Evolutionary conservation across 768 basidiomycete genomes (phyloP).

Genomic region (Boletus pseudo-olivaceus): DNA sequence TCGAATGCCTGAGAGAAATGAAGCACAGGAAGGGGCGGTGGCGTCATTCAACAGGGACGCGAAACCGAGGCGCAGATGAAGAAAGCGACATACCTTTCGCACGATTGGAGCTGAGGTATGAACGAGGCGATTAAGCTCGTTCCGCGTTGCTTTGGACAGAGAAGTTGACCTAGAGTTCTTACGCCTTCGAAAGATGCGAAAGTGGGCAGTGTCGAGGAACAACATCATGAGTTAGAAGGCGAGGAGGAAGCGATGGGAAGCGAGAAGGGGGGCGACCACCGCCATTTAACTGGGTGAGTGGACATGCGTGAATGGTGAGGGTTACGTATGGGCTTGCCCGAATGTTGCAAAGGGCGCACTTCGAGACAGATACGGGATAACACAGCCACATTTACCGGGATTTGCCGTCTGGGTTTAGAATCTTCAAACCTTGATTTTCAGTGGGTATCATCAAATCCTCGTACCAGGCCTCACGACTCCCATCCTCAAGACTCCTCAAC

Average conservation of each 20-base stretch:
- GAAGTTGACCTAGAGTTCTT: slow-evolving; percentile 40
- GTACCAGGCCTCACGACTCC: slow-evolving; percentile 26
- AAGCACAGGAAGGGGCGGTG: slow-evolving; percentile 14
- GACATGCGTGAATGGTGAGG: slow-evolving; percentile 24
- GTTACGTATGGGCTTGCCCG: background rate
- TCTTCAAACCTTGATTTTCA: slow-evolving; percentile 37
- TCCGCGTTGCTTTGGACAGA: slow-evolving; percentile 52
- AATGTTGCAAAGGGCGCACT: slow-evolving; percentile 7
- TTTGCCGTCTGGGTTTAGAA: slow-evolving; percentile 29
- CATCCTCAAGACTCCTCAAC: slow-evolving; percentile 69
- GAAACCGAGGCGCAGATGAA: slow-evolving; percentile 34
- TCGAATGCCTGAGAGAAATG: slow-evolving; percentile 53
- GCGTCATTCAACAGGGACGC: slow-evolving; percentile 18
- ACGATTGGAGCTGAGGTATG: slow-evolving; percentile 49
- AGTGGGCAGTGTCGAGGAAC: slow-evolving; percentile 33
- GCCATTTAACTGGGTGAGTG: slow-evolving; percentile 18
- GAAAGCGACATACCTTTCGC: slow-evolving; percentile 48
- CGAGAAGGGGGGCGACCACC: slow-evolving; percentile 17
- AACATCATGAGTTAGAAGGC: slow-evolving; percentile 10
- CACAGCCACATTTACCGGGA: slow-evolving; percentile 24
- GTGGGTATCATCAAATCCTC: slow-evolving; percentile 53
- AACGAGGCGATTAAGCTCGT: slow-evolving; percentile 67
- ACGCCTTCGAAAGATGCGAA: slow-evolving; percentile 37
- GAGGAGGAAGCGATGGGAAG: slow-evolving; percentile 24
- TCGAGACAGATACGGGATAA: no score